Percentiles rank a stretch among this genome's conserved stretches.
phyloP scores from a whole-genome alignment of 495 filamentous ascomycete species.

The Margaritispora aquatica region DNA sequence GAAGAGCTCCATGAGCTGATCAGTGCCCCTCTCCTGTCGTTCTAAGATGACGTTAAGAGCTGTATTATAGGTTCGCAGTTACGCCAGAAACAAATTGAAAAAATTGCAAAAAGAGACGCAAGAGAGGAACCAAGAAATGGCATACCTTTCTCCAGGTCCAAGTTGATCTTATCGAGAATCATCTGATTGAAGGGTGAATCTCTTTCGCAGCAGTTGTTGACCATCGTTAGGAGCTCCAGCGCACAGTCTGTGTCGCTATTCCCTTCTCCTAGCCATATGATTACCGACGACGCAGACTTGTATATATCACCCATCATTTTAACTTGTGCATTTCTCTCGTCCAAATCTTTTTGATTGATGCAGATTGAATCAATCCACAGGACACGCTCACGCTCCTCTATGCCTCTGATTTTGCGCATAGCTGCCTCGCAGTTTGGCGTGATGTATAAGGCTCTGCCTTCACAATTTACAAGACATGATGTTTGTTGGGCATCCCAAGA shows the following conservation, averaged over 20 bases:
- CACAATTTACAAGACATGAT: not conserved
- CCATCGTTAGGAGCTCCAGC: not conserved
- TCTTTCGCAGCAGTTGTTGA: not conserved
- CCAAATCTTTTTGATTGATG: constrained; percentile 16
- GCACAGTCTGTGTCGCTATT: not conserved
- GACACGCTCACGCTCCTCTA: not conserved
- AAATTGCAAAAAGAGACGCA: not conserved
- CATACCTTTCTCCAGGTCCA: not conserved
- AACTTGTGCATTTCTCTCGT: constrained; percentile 16
- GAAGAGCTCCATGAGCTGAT: constrained; percentile 3
- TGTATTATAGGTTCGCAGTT: not conserved
- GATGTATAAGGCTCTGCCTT: not conserved
- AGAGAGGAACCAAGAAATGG: not conserved
- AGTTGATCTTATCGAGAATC: not conserved
- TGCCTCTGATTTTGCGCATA: not conserved
- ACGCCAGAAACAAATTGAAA: no score
- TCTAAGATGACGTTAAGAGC: not conserved
- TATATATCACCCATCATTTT: constrained; percentile 17
- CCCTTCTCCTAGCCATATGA: constrained; percentile 16
- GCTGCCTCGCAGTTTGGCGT: constrained; percentile 6
- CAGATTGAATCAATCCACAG: constrained; percentile 20
- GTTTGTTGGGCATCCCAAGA: constrained; percentile 7
- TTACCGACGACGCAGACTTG: constrained; percentile 6
- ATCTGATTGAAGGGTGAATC: not conserved
- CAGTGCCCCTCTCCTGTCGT: not conserved